Base-by-base conservation (phyloP, 176 grass and related monocot genomes). In the Ampelocalamus luodianensis region DNA sequence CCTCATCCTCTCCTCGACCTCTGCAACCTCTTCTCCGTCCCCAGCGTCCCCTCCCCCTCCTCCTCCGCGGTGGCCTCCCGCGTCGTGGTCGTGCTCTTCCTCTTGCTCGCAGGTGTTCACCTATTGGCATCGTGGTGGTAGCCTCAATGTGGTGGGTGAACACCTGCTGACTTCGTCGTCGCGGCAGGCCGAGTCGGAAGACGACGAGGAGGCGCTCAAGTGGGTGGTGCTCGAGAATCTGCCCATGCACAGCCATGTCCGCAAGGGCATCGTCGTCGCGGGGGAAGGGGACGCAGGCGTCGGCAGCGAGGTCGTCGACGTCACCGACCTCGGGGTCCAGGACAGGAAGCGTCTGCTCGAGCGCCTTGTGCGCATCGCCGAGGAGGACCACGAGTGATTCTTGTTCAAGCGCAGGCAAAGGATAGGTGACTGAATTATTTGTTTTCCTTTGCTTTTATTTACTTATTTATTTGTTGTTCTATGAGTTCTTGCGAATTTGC, bases 371-470 rank as follows among this genome's bases (percentile, higher is more conserved):
- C 83, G 90, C 8, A 79, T 89, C 62, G 90, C 87, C 6, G 87
- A 92, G 48, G 90, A 92, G 60, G 90, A 92, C 76, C 88, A 92
- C 64, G 90, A 92, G 83, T 76, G 65, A 10, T 92, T 92, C 90
- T 75, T 92, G 83, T 79, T 81, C 56, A 92, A 81, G 79, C 81
- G 89, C 49, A 92, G 43, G 53, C 56, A 89, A 27, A 76, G 90
- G 24, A 92, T 11, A 58, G 79, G 89, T 91, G 6, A 40, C 7
- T 46, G 1, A 9, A 7, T 44, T 48, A 29, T 4, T 40, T 51
- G 10, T 40, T 46, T 65, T 48, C 55, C 55, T 77, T 51, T 34
- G 24, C 76, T 46, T 64, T 46, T 53, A 36, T 77, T 50, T 29
- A 29, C 29, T 29, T 76, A 13, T 8, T 46, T 48, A 10, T 10